Evolutionary conservation across 1,284 basidiomycete species (phyloP).

Genomic region (Cutaneotrichosporon daszewskae): DNA sequence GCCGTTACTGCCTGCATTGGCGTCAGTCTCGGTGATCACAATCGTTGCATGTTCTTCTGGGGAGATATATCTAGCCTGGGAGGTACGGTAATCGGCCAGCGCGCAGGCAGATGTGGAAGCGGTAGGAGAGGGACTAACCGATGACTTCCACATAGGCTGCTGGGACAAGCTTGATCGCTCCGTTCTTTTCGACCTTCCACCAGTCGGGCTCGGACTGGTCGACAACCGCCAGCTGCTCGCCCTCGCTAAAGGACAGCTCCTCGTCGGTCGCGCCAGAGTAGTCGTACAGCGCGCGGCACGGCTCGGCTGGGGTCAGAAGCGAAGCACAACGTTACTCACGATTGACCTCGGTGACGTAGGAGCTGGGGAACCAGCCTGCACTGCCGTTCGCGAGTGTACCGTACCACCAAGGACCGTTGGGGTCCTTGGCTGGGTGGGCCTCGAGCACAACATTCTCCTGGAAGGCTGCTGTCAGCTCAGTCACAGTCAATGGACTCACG

Average conservation of each 20-base stretch:
- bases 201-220: slow-evolving; percentile 77
- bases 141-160: slow-evolving; percentile 74
- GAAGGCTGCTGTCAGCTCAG: slow-evolving; percentile 57
- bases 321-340: slow-evolving; percentile 52
- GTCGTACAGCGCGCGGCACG: slow-evolving; percentile 60
- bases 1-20: not conserved
- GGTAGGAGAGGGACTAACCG: slow-evolving; percentile 45
- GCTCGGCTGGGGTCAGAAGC: slow-evolving; percentile 5
- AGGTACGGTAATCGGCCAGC: slow-evolving; percentile 49
- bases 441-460: slow-evolving; percentile 70
- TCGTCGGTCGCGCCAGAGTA: slow-evolving; percentile 66
- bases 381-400: slow-evolving; percentile 64
- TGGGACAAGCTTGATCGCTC: slow-evolving; percentile 78
- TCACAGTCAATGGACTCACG: slow-evolving; percentile 51
- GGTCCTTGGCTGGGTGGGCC: slow-evolving; percentile 80
- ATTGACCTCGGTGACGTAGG: slow-evolving; percentile 70
- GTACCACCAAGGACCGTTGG: slow-evolving; percentile 72
- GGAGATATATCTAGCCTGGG: slow-evolving; percentile 36
- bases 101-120: slow-evolving; percentile 10
- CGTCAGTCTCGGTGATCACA: slow-evolving; percentile 5
- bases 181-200: slow-evolving; percentile 86
- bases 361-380: slow-evolving; percentile 84
- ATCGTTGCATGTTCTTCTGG: slow-evolving; percentile 14
- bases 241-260: slow-evolving; percentile 75
- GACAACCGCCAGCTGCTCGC: slow-evolving; percentile 67